phyloP scores from a whole-genome alignment of 352 stramenopile species.

The Phytophthora hybrid region DNA sequence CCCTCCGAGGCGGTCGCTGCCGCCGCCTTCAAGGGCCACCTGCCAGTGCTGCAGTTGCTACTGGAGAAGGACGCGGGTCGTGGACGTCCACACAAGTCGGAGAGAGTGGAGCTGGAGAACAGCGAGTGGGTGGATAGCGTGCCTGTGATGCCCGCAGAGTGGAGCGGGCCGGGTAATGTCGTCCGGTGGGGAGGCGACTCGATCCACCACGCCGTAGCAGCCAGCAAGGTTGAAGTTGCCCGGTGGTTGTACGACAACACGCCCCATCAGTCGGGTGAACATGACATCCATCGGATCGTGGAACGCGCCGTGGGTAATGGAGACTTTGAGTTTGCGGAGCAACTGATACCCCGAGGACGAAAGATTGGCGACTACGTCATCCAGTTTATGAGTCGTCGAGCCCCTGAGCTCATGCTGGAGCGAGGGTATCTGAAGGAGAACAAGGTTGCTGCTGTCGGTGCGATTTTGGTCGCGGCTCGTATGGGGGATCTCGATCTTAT shows the following conservation, averaged over 20 bases:
- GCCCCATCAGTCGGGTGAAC: not conserved
- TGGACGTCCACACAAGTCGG: not conserved
- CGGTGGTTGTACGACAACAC: slow-evolving; percentile 2
- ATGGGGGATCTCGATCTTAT: not conserved
- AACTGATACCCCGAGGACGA: not conserved
- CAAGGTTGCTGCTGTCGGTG: not conserved
- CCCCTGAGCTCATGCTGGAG: slow-evolving; percentile 10
- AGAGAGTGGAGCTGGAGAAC: not conserved
- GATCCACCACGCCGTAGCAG: not conserved
- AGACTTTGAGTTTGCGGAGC: slow-evolving; percentile 2
- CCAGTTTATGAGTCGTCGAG: not conserved
- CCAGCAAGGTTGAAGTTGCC: not conserved
- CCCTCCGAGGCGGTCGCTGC: not conserved
- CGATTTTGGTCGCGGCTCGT: not conserved
- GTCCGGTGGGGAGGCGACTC: not conserved
- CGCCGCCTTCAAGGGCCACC: not conserved
- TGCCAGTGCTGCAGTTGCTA: not conserved
- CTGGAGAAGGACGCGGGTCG: not conserved
- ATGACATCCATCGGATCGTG: not conserved
- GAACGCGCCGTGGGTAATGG: not conserved
- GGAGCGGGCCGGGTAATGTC: not conserved
- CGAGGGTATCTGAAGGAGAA: slow-evolving; percentile 2
- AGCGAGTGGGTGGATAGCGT: not conserved
- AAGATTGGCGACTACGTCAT: slow-evolving; percentile 4
- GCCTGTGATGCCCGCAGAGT: not conserved